Base-by-base conservation (phyloP, 768 basidiomycete genomes). In the Suillus discolor region DNA sequence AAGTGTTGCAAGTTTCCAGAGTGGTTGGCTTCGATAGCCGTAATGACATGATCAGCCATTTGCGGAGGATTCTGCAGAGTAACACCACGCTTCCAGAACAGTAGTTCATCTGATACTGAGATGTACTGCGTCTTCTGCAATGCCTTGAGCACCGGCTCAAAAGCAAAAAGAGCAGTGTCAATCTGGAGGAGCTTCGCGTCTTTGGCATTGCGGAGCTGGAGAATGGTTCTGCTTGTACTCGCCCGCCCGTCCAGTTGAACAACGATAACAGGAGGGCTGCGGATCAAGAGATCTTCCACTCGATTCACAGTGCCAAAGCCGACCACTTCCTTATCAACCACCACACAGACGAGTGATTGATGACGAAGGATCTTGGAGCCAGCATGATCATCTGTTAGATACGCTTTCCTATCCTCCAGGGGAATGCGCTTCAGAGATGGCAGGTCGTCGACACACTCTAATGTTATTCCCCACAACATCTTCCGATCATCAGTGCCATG, bases 131-230 rank as follows among this genome's bases (percentile, higher is more conserved):
- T 80, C n/a, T 78, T 67, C 73, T 89, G 81, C 42, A 89, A 74
- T 2, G 81, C 82, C 45, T 76, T 80, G 9, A 89, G 77, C 42
- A 89, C 77, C 1, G 86, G 86, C 68, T 87, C 83, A 64, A 82
- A 89, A 0, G 88, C 77, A 68, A 89, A 89, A 4, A 88, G 70
- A 0, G 85, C 85, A 0, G 85, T 85, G 70, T 89, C 82, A 55
- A 89, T 83, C 62, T 84, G 84, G 25, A 89, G 70, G 36, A 88
- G 78, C 36, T 77, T 77, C 57, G 84, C 69, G 16, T 74, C 55
- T 23, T 73, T 67, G 20, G 70, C 74, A 31, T 63, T 67, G 65
- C 80, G 80, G 57, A 87, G 69, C 39, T 67, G 71, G 18, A 75
- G 61, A 1, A 89, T 74, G 3, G 79, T 71, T 34, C 77, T 77